Base-by-base conservation (phyloP, 2,329 filamentous ascomycete species). In the Sporothrix pallida region DNA sequence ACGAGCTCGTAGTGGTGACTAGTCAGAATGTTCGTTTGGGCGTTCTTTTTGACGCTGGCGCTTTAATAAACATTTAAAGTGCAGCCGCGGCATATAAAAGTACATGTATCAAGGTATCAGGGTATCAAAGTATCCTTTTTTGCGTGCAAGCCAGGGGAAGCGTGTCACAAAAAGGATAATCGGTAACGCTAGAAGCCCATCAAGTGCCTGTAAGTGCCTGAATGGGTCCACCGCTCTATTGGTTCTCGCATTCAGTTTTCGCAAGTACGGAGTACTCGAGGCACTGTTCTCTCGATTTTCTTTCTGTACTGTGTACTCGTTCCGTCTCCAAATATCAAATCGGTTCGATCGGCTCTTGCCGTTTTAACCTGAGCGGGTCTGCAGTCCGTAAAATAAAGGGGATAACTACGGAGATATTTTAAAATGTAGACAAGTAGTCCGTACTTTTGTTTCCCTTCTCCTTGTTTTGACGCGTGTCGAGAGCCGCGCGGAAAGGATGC, bases 301-400 rank as follows among this genome's bases (percentile, higher is more conserved):
- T 17, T 17, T 17, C 15, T 17, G 15, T 37, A 9, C 60, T 6
- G 2, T 17, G 15, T 37, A 9, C 60, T 67, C 44, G n/a, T n/a
- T 67, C 20, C 63, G 26, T 48, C 44, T 50, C 44, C 63, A 17
- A 50, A 67, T 50, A 31, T n/a, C 63, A 17, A 50, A 67, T 50
- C 63, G 63, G 63, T 31, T 67, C 44, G 44, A 67, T 50, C 63
- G 63, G 63, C 63, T 48, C 44, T n/a, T 67, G 63, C 63, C 63
- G 63, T 67, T 67, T 67, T 67, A 31, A 50, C 26, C 63, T 50
- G 63, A 26, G 44, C 63, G 44, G 44, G 63, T 23, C 42, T 67
- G 17, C 23, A n/a, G 20, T 50, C 10, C 20, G 63, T 50, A 31
- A 9, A 31, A 13, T 50, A 50, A 20, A 46, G n/a, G 2, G 26